A percentile compares a stretch with the other conserved stretches of the same genome.
Evolutionary conservation across 768 basidiomycete genomes (phyloP).

Genomic region (Kwoniella heveanensis): DNA sequence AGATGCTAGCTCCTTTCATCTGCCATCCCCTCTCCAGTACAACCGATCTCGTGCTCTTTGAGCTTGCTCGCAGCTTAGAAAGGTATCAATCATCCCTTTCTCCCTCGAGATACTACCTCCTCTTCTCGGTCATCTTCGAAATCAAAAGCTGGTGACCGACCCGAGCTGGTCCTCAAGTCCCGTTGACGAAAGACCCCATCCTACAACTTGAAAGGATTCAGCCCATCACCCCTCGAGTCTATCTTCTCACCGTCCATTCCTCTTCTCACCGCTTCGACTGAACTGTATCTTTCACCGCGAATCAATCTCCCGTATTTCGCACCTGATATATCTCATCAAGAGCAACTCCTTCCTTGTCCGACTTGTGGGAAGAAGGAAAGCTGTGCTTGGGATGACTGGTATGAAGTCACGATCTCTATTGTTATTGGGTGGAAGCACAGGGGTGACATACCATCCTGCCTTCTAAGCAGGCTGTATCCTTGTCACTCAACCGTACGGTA

Average conservation of each 20-base stretch:
- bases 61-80: background rate
- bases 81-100: background rate
- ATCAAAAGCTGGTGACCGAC: background rate
- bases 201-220: conserved; percentile 7
- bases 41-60: background rate
- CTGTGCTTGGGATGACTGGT: too few relatives aligned
- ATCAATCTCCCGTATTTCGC: too few relatives aligned
- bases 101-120: too few relatives aligned
- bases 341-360: background rate
- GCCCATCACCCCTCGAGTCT: background rate
- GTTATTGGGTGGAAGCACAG: too few relatives aligned
- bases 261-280: background rate
- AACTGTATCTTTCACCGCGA: background rate
- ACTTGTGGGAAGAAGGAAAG: background rate
- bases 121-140: too few relatives aligned
- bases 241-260: background rate
- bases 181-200: background rate
- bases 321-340: background rate
- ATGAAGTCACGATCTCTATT: too few relatives aligned
- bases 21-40: background rate
- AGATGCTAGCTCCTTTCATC: background rate
- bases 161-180: too few relatives aligned
- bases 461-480: too few relatives aligned
- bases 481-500: too few relatives aligned
- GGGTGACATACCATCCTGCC: background rate